Evolutionary conservation across 2,329 filamentous ascomycete genomes (phyloP).

Genomic region (Metarhizium humberi): DNA sequence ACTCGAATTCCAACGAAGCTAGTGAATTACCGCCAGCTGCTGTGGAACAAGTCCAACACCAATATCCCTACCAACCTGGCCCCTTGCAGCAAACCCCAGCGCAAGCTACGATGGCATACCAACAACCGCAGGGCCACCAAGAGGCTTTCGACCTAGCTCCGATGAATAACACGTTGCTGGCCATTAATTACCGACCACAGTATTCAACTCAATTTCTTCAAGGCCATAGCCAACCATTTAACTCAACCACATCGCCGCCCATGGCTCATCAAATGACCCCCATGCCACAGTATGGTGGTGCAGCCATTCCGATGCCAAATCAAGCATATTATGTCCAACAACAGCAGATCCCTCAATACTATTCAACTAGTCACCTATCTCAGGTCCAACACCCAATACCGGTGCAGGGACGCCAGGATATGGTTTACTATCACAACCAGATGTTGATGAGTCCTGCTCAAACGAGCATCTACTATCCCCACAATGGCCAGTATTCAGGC

Average conservation of each 20-base stretch:
- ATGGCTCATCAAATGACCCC: conserved; percentile 29
- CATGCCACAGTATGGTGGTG: conserved; percentile 30
- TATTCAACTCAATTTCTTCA: conserved; percentile 24
- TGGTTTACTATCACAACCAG: conserved; percentile 35
- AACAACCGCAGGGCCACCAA: conserved; percentile 13
- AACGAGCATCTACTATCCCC: conserved; percentile 35
- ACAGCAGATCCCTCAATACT: conserved; percentile 35
- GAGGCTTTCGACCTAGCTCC: conserved; percentile 37
- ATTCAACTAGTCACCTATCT: conserved; percentile 28
- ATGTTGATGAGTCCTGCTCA: conserved; percentile 33
- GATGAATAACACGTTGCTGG: conserved; percentile 35
- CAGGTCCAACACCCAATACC: conserved; percentile 25
- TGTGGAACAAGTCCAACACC: not conserved
- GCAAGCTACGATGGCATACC: conserved; percentile 32
- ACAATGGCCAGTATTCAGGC: conserved; percentile 25
- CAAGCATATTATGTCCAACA: conserved; percentile 40
- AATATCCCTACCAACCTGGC: not conserved
- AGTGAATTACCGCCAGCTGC: not conserved
- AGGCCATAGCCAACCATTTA: conserved; percentile 21
- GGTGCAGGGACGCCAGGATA: conserved; percentile 26
- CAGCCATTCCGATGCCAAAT: conserved; percentile 27
- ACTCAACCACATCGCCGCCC: conserved; percentile 24
- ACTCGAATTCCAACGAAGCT: not conserved
- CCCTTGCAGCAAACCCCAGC: not conserved
- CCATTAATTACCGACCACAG: conserved; percentile 25